Evolutionary conservation across 768 basidiomycete species (phyloP), one percentile per base, ranked within the genome.

Genomic region (Inosperma sp.): DNA sequence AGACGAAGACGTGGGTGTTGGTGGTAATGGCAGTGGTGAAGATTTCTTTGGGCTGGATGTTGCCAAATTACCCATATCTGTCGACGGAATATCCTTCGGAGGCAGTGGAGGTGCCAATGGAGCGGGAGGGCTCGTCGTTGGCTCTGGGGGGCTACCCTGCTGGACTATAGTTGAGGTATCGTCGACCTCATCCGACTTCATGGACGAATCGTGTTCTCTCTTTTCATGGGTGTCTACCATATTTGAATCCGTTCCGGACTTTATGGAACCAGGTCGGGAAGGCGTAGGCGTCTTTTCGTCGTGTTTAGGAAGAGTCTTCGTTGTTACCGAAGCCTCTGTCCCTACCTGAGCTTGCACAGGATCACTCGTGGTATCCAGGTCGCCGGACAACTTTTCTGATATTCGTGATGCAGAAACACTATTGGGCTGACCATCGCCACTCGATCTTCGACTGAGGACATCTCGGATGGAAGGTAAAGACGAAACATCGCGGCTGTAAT

Each of bases 401-500:
- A n/a, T n/a, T n/a, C n/a, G n/a, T 22, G 60, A 48, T n/a, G 48
- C 0, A 9, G 53, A 13, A 7, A 16, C 41, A 44, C 40, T 43
- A 17, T 43, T 50, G 29, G 49, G 17, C 25, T 35, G 29, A n/a
- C 19, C 33, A 26, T 61, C 59, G 7, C 76, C 72, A 6, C 56
- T 50, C 0, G 70, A 63, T 55, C 78, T 79, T 49, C 81, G 76
- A 10, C 83, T 72, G 5, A 87, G 65, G 7, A 84, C 84, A 26
- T 84, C 83, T 1, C 82, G 71, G 10, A 88, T 68, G 0, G 79
- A 77, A 5, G 84, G 65, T 1, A 86, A 58, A 1, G 78, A 75
- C 1, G 82, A 72, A 0, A 75, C 71, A 54, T 87, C 86, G 14
- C 78, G 74, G 0, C 81, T 76, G 55, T 83, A 77, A 51, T 84